phyloP scores from a whole-genome alignment of 1,284 basidiomycete species.

The Cryptococcus sp. region DNA sequence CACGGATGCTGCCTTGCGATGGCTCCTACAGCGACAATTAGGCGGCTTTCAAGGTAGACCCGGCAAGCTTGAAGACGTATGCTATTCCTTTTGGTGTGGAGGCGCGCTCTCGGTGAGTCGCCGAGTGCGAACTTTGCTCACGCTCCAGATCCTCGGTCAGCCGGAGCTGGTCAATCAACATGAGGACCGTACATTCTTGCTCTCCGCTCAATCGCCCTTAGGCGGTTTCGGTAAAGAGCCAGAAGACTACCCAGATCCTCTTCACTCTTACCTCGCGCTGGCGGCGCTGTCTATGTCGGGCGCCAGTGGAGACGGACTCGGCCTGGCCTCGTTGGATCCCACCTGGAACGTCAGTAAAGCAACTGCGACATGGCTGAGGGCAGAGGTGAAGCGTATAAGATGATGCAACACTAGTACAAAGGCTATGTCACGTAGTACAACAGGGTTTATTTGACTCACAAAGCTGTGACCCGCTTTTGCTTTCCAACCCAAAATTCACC shows the following conservation, averaged over 20 bases:
- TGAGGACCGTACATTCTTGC: constrained; percentile 65
- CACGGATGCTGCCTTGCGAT: constrained; percentile 59
- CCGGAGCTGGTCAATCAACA: constrained; percentile 60
- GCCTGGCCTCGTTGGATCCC: constrained; percentile 63
- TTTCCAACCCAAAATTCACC: constrained; percentile 48
- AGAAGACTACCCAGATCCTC: constrained; percentile 80
- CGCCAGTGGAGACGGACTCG: constrained; percentile 54
- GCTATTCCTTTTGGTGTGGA: constrained; percentile 93
- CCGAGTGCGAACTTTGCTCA: background rate
- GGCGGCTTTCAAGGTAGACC: constrained; percentile 86
- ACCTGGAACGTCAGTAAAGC: constrained; percentile 67
- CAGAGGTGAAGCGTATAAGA: constrained; percentile 17
- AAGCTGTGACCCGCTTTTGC: constrained; percentile 14
- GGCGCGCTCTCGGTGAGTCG: constrained; percentile 68
- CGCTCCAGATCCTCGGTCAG: constrained; percentile 64
- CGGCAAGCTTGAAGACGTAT: constrained; percentile 82
- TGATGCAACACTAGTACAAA: background rate
- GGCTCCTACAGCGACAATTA: constrained; percentile 73
- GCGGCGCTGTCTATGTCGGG: constrained; percentile 65
- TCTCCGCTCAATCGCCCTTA: constrained; percentile 74
- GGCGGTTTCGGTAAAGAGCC: constrained; percentile 83
- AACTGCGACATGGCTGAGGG: constrained; percentile 66
- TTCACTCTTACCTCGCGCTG: constrained; percentile 84
- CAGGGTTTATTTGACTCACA: too few relatives aligned
- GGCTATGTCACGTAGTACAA: background rate